Base-by-base conservation (phyloP, 1,284 basidiomycete genomes). In the Heterobasidion occidentale region DNA sequence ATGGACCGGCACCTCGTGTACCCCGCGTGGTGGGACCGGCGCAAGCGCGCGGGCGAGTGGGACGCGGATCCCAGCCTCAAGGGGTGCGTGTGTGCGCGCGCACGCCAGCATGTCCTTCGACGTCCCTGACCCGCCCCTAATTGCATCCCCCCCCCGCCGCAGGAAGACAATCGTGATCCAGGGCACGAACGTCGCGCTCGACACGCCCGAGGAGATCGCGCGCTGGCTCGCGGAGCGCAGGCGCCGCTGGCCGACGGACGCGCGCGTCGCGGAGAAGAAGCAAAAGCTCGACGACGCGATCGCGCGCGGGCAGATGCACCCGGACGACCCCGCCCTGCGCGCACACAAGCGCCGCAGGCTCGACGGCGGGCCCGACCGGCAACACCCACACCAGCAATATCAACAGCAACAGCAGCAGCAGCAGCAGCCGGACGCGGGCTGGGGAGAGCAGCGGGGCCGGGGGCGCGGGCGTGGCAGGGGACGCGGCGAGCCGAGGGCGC, bases 1-100 rank as follows among this genome's bases (percentile, higher is more conserved):
- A 94, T 93, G 83, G 94, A 96, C 67, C 77, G 92, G 19, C 94
- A 95, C 70, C 74, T 95, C 52, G 86, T 94, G 52, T 94, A 85
- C 63, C 88, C 89, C 15, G 77, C 80, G 47, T 87, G 83, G 19
- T 90, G 88, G 82, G 78, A 89, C 53, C 79, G 84, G 57, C 77
- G 76, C 60, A 81, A 79, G 64, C 79, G 78, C 61, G 78, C 74
- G 59, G 61, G 69, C 8, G 84, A 84, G 51, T 88, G 88, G 83
- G 89, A 92, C 65, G 80, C 86, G 5, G 87, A 89, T 68, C 87
- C 84, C 17, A 85, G 81, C 70, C 72, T 88, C 56, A 88, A 80
- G 71, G 85, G 86, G 88, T 87, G 62, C 58, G 70, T 65, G 48
- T 36, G 17, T 11, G 50, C 52, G 12, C 46, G 4, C 54, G 38